phyloP scores from a whole-genome alignment of 306 rosid genomes.

The Aeschynomene evenia region DNA sequence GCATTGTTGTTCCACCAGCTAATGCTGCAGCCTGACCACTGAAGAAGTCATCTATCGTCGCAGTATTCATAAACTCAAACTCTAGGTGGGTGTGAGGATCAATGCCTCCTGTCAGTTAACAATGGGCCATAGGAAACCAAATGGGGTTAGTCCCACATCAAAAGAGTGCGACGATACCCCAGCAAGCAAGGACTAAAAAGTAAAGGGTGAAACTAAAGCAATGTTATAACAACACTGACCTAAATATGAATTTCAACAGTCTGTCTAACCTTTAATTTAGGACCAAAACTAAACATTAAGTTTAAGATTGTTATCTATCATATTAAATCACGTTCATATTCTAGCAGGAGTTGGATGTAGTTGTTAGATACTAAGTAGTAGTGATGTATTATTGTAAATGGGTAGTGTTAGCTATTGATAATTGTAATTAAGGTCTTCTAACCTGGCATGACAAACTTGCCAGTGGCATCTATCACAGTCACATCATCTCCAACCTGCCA shows the following conservation, averaged over 20 bases:
- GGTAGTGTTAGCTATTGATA: conserved; percentile 21
- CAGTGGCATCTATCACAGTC: conserved; percentile 79
- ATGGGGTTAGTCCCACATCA: not conserved
- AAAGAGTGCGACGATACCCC: not conserved
- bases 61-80: conserved; percentile 65
- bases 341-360: not conserved
- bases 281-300: not conserved
- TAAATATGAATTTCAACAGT: conserved; percentile 15
- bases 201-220: not conserved
- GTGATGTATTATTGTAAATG: not conserved
- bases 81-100: conserved; percentile 94
- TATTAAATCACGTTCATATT: no score
- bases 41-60: conserved; percentile 77
- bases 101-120: conserved; percentile 75
- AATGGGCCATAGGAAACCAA: not conserved
- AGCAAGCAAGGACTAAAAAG: not conserved
- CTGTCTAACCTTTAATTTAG: not conserved
- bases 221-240: not conserved
- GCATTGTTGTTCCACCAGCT: conserved; percentile 99
- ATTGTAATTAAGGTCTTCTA: conserved; percentile 20
- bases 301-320: not conserved
- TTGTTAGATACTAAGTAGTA: not conserved
- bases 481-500: conserved; percentile 81
- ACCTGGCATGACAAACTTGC: conserved; percentile 98
- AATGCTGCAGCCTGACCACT: conserved; percentile 97